Evolutionary conservation across 495 filamentous ascomycete species (phyloP).

Genomic region (Chaetomium tenue): DNA sequence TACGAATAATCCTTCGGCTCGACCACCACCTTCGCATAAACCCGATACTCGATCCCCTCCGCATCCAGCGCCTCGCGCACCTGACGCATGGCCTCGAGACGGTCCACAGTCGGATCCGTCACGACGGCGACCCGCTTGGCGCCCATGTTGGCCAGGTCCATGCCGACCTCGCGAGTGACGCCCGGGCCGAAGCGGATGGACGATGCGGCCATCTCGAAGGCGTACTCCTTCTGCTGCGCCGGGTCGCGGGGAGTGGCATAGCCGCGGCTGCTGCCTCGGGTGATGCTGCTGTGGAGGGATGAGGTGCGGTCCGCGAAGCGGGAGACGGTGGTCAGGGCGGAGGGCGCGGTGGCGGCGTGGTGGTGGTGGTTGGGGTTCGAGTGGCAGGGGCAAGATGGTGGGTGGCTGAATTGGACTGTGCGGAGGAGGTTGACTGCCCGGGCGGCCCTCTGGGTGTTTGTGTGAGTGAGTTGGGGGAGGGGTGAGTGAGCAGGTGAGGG

Average conservation of each 20-base stretch:
- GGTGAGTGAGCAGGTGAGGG: neutral
- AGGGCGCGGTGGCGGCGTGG: constrained; percentile 43
- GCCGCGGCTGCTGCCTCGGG: constrained; percentile 32
- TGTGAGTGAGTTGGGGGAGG: neutral
- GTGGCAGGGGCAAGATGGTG: constrained; percentile 89
- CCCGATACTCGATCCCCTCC: constrained; percentile 74
- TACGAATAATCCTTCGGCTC: constrained; percentile 94
- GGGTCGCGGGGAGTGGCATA: constrained; percentile 71
- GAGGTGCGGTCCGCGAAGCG: constrained; percentile 32
- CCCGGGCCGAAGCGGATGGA: constrained; percentile 92
- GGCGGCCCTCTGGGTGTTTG: constrained; percentile 61
- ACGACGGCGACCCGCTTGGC: constrained; percentile 84
- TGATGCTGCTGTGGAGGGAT: neutral
- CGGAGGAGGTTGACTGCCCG: constrained; percentile 79
- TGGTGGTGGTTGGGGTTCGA: constrained; percentile 75
- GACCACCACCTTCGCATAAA: constrained; percentile 73
- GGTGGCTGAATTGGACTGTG: constrained; percentile 86
- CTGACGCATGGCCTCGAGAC: constrained; percentile 81
- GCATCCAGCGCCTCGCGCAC: constrained; percentile 70
- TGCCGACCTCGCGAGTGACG: constrained; percentile 95
- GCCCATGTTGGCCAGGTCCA: constrained; percentile 93
- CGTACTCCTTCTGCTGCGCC: constrained; percentile 84
- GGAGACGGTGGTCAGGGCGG: constrained; percentile 39
- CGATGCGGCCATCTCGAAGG: constrained; percentile 96
- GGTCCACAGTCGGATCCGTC: constrained; percentile 75